Percentiles rank a stretch among this genome's conserved stretches.
Conservation (phyloP, 495 filamentous ascomycete species). For the Aspergillus panamensis region DNA sequence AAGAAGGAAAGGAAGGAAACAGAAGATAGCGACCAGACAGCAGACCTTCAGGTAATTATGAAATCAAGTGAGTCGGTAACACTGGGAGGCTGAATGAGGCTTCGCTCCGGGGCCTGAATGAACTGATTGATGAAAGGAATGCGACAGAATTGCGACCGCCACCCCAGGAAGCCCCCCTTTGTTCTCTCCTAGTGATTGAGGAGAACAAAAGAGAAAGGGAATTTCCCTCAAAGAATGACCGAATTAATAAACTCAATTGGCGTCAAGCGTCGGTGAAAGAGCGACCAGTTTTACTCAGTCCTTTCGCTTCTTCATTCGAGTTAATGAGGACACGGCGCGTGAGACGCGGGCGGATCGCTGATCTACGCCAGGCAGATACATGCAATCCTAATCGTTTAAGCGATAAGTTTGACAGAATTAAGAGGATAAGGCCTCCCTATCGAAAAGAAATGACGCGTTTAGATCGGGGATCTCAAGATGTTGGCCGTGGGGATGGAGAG, state of each 20-base stretch:
- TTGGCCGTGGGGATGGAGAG: slow-evolving; percentile 1
- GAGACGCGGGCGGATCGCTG: slow-evolving; percentile 1
- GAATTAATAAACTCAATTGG: neutral
- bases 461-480: neutral
- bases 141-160: slow-evolving; percentile 7
- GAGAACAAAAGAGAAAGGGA: slow-evolving; percentile 7
- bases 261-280: slow-evolving; percentile 5
- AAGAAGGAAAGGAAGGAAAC: neutral
- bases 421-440: neutral
- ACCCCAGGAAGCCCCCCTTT: slow-evolving; percentile 7
- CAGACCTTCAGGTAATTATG: neutral
- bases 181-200: neutral
- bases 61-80: neutral
- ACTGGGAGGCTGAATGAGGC: neutral
- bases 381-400: neutral
- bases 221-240: neutral
- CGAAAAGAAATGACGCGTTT: slow-evolving; percentile 2
- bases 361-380: slow-evolving; percentile 1
- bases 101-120: neutral
- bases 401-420: neutral
- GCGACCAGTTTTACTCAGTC: neutral
- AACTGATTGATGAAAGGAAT: slow-evolving; percentile 6
- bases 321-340: slow-evolving; percentile 4
- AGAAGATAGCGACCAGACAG: neutral
- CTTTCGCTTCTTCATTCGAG: neutral